Evolutionary conservation across 495 filamentous ascomycete genomes (phyloP).

Genomic region (Aspergillus baeticus): DNA sequence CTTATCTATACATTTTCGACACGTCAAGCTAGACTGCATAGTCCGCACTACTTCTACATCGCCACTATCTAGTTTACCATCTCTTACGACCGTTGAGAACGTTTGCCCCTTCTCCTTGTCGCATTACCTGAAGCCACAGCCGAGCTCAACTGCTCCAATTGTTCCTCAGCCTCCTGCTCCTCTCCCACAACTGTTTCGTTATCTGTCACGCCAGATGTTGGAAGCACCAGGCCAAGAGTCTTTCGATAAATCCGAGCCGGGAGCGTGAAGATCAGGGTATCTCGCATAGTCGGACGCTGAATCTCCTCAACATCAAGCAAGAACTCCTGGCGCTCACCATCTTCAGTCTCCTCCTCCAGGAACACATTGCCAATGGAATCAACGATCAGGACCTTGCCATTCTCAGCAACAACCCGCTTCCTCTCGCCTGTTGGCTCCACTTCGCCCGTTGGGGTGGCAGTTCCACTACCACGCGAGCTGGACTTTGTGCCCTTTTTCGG

Average conservation of each 20-base stretch:
- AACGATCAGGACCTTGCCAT: slow-evolving; percentile 91
- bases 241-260: slow-evolving; percentile 64
- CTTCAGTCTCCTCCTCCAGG: slow-evolving; percentile 83
- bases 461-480: slow-evolving; percentile 41
- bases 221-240: slow-evolving; percentile 54
- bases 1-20: slow-evolving; percentile 16
- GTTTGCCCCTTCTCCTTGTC: slow-evolving; percentile 32
- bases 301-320: slow-evolving; percentile 77
- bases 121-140: slow-evolving; percentile 25
- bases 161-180: slow-evolving; percentile 30
- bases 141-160: slow-evolving; percentile 27
- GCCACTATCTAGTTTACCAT: neutral
- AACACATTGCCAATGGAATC: slow-evolving; percentile 90
- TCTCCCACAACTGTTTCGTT: slow-evolving; percentile 23
- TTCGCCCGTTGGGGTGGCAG: slow-evolving; percentile 49
- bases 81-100: slow-evolving; percentile 33
- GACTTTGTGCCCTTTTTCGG: slow-evolving; percentile 48
- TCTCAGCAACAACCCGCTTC: slow-evolving; percentile 85
- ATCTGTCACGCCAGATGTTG: slow-evolving; percentile 20
- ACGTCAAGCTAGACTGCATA: neutral
- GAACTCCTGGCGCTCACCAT: slow-evolving; percentile 78
- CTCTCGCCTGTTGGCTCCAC: slow-evolving; percentile 63
- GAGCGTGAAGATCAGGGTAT: slow-evolving; percentile 69
- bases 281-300: slow-evolving; percentile 58
- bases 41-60: neutral